Evolutionary conservation across 2,329 filamentous ascomycete species (phyloP).

Genomic region (Talaromyces sp.): DNA sequence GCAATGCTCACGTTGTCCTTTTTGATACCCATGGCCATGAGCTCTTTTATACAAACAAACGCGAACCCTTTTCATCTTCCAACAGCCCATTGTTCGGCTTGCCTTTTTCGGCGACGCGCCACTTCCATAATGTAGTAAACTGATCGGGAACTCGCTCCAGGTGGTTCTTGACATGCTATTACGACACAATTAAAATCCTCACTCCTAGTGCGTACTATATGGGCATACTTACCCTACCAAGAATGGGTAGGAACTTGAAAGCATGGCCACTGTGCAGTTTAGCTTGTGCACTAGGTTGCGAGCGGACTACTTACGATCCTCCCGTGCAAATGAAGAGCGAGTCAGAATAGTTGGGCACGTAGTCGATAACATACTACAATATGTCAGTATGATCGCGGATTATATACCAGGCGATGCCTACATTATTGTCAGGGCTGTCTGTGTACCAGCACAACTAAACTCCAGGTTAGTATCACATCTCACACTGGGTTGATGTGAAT

Average conservation of each 20-base stretch:
- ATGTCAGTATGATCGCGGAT: background rate
- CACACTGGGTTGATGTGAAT: background rate
- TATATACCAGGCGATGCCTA: background rate
- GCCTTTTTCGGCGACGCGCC: background rate
- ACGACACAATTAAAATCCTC: background rate
- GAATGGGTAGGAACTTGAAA: constrained; percentile 56
- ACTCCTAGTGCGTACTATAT: background rate
- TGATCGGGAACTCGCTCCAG: background rate
- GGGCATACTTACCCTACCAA: constrained; percentile 33
- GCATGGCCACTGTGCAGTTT: constrained; percentile 47
- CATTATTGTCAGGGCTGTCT: background rate
- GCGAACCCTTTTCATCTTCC: background rate
- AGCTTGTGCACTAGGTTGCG: background rate
- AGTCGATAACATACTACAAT: background rate
- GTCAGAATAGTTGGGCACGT: background rate
- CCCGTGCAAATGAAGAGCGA: background rate
- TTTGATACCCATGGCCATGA: too few species aligned
- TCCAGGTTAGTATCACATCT: background rate
- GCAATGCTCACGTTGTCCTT: too few species aligned
- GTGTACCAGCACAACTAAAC: background rate
- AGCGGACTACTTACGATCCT: background rate
- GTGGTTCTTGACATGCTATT: background rate
- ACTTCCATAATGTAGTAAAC: background rate
- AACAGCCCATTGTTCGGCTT: background rate
- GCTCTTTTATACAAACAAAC: too few species aligned